Base-by-base conservation (phyloP, 768 basidiomycete species). In the Russula lepida region DNA sequence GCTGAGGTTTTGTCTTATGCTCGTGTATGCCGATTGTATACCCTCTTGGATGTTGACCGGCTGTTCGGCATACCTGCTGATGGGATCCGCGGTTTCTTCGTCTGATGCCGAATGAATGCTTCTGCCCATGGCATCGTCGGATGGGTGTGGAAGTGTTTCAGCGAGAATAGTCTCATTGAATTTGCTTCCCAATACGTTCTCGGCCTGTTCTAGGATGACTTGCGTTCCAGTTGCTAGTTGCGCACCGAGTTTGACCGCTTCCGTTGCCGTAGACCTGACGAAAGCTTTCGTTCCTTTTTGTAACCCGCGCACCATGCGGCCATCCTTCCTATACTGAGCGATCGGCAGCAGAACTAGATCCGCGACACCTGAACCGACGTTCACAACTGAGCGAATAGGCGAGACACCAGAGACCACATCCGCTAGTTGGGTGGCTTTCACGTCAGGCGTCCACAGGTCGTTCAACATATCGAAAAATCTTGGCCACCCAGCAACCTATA, bases 371-470 rank as follows among this genome's bases (percentile, higher is more conserved):
- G 93, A 92, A 13, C 97, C 97, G 55, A 98, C 94, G 65, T 98
- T 98, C 67, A 99, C 95, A 63, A 98, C 81, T 0, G 95, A 98
- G 19, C 95, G 88, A 64, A 99, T 95, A 1, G 97, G 97, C 12
- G 94, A 83, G 3, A 98, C 93, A 6, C 97, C 97, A 25, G 95
- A 95, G 56, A 99, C 90, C 53, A 99, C 91, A 65, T 98, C 95
- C 17, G 92, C 92, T 12, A 99, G 82, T 70, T 99, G 97, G 9
- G 97, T 98, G 13, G 97, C 94, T 72, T 98, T 98, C 55, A 99
- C 97, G 72, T 99, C 97, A 4, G 97, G 97, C 0, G 97, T 98
- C 97, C 97, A 99, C 27, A 98, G 77, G 69, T 98, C 95, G 67
- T 98, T 97, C n/a, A 99, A 76, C 47, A 90, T 81, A 66, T 94